Evolutionary conservation across 257 asterid species (phyloP).

Genomic region (Penstemon davidsonii): DNA sequence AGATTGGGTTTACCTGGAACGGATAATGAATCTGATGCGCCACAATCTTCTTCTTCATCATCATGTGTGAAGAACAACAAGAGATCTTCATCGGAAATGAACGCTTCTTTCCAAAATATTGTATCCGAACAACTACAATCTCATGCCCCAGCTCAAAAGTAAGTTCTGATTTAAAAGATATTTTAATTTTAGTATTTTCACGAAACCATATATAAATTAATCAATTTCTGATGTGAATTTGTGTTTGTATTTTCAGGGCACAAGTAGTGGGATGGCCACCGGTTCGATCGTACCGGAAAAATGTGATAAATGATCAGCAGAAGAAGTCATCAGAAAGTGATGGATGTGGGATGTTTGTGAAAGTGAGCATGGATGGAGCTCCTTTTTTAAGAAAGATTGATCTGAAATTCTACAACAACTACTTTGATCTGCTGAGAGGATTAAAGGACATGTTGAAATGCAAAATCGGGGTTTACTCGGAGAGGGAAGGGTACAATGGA

Average conservation of each 20-base stretch:
- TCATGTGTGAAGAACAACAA: conserved; percentile 39
- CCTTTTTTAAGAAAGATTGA: conserved; percentile 89
- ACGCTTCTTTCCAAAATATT: conserved; percentile 8
- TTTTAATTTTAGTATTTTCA: not conserved
- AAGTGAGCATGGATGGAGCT: conserved; percentile 99
- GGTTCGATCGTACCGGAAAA: conserved; percentile 74
- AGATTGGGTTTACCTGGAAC: conserved; percentile 78
- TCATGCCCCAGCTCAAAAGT: conserved; percentile 58
- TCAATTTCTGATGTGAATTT: not conserved
- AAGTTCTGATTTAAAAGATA: conserved; percentile 25
- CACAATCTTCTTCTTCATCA: conserved; percentile 27
- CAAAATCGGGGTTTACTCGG: conserved; percentile 66
- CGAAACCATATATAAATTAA: no score
- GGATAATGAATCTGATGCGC: conserved; percentile 40
- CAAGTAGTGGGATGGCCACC: conserved; percentile 98
- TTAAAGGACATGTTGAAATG: conserved; percentile 84
- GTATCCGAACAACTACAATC: conserved; percentile 19
- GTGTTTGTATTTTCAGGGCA: conserved; percentile 34
- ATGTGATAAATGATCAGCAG: conserved; percentile 40
- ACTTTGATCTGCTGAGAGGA: conserved; percentile 66
- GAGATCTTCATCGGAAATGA: conserved; percentile 64
- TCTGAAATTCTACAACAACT: conserved; percentile 57
- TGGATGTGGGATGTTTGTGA: conserved; percentile 64
- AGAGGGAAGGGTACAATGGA: conserved; percentile 78
- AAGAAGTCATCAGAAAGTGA: conserved; percentile 49